Evolutionary conservation across 768 basidiomycete species (phyloP).

Genomic region (Hydnomerulius pinastri): DNA sequence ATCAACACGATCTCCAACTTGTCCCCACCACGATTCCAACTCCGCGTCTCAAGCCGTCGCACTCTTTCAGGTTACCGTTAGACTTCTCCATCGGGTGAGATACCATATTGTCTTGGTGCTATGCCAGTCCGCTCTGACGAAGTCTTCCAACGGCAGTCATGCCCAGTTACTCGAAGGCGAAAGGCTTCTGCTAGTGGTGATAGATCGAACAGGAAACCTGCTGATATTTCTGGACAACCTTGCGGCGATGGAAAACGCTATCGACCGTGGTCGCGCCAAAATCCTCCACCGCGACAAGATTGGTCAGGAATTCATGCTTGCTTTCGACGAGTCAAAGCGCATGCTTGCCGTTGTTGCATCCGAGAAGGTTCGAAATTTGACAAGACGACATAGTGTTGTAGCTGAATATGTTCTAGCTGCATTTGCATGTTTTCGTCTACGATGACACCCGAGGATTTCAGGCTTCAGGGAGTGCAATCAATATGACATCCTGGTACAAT

Average conservation of each 20-base stretch:
- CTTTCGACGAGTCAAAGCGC: constrained; percentile 49
- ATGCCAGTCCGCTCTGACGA: background rate
- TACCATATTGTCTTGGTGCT: background rate
- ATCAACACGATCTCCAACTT: constrained; percentile 12
- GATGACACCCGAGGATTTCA: constrained; percentile 45
- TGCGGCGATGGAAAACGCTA: constrained; percentile 28
- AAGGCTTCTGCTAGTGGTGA: constrained; percentile 39
- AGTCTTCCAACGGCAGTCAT: constrained; percentile 13
- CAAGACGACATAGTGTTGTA: background rate
- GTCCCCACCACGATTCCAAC: constrained; percentile 7
- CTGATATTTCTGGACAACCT: constrained; percentile 38
- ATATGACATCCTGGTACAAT: constrained; percentile 45
- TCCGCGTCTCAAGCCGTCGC: constrained; percentile 3
- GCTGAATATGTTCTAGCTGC: constrained; percentile 17
- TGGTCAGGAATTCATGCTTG: constrained; percentile 38
- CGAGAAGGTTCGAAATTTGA: constrained; percentile 32
- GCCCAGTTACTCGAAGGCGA: constrained; percentile 38
- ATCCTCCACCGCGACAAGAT: constrained; percentile 41
- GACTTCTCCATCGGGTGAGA: constrained; percentile 1
- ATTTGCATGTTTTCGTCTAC: constrained; percentile 45
- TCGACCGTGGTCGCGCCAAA: constrained; percentile 26
- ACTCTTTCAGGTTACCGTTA: constrained; percentile 7
- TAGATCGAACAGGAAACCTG: constrained; percentile 29
- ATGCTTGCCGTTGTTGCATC: constrained; percentile 43
- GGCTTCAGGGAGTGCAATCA: constrained; percentile 38